These are phyloP conservation scores for Eucalyptus leucophloia DNA, from an alignment of 345 rosid genomes.

Conservation along the genomic window DNA sequence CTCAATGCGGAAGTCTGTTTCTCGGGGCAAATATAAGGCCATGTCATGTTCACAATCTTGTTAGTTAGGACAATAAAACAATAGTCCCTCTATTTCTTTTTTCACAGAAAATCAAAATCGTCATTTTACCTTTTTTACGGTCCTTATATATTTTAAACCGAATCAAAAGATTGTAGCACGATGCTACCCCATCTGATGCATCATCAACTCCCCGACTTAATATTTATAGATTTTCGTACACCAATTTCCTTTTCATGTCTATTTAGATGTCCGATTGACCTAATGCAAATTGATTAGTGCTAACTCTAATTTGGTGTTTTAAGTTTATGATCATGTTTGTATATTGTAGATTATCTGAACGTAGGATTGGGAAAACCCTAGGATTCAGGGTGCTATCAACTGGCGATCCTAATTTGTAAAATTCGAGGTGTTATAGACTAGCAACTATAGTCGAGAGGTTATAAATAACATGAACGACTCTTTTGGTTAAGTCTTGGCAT, in stretches of 20 bases:
- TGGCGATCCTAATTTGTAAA: background rate
- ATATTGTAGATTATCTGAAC: too few species aligned
- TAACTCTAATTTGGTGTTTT: background rate
- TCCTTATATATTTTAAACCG: background rate
- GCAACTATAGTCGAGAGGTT: background rate
- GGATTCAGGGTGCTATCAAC: background rate
- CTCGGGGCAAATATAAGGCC: background rate
- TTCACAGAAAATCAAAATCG: conserved; percentile 9
- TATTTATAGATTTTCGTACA: background rate
- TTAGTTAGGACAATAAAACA: background rate
- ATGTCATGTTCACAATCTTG: background rate
- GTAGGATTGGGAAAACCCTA: background rate
- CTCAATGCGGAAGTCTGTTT: background rate
- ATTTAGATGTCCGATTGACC: background rate
- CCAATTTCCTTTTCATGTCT: background rate
- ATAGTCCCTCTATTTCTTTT: background rate
- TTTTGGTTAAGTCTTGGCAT: too few species aligned
- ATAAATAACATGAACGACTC: background rate
- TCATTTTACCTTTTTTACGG: background rate
- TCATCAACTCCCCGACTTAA: background rate
- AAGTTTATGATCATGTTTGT: background rate
- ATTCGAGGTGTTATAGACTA: background rate
- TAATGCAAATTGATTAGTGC: background rate
- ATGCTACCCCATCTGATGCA: too few species aligned
- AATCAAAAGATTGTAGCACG: background rate